A percentile compares a stretch with the other conserved stretches of the same genome.
phyloP scores from a whole-genome alignment of 371 early-diverging fungal genomes.

The Nematocida homosporus region DNA sequence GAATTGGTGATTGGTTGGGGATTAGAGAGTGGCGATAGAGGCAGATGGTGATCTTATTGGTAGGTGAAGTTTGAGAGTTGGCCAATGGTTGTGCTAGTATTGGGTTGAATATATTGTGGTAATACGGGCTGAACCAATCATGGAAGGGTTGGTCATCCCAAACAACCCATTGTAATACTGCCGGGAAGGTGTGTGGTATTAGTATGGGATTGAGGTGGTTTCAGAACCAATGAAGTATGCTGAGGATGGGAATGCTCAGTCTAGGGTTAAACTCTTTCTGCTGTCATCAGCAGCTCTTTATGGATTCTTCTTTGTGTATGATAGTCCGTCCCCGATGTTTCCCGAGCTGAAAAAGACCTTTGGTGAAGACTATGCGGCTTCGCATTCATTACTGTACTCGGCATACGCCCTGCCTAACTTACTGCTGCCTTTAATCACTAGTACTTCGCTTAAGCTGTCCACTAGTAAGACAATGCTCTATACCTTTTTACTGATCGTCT shows the following conservation, averaged over 20 bases:
- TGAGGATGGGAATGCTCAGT: not conserved
- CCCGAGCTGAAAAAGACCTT: slow-evolving; percentile 67
- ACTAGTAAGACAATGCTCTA: slow-evolving; percentile 66
- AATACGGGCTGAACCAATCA: too few relatives aligned
- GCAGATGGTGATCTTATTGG: too few relatives aligned
- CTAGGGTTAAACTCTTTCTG: slow-evolving; percentile 15
- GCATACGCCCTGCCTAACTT: slow-evolving; percentile 74
- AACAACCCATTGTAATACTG: too few relatives aligned
- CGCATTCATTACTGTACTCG: slow-evolving; percentile 72
- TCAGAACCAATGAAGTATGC: too few relatives aligned
- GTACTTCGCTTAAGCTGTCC: slow-evolving; percentile 68
- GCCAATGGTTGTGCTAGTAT: too few relatives aligned
- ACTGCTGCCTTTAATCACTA: slow-evolving; percentile 72
- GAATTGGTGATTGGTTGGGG: too few relatives aligned
- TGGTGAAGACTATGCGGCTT: slow-evolving; percentile 61
- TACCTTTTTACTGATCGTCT: slow-evolving; percentile 69
- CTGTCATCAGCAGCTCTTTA: slow-evolving; percentile 63
- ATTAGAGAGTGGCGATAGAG: too few relatives aligned
- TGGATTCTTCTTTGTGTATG: slow-evolving; percentile 71
- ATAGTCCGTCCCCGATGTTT: slow-evolving; percentile 72
- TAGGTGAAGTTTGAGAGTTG: too few relatives aligned
- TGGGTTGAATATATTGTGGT: too few relatives aligned
- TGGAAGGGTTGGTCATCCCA: too few relatives aligned
- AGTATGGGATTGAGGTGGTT: too few relatives aligned
- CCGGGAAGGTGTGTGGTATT: too few relatives aligned